A percentile compares a stretch with the other conserved stretches of the same genome.
Conservation (phyloP, 2,329 filamentous ascomycete species). For the Pyrenochaeta sp. region DNA sequence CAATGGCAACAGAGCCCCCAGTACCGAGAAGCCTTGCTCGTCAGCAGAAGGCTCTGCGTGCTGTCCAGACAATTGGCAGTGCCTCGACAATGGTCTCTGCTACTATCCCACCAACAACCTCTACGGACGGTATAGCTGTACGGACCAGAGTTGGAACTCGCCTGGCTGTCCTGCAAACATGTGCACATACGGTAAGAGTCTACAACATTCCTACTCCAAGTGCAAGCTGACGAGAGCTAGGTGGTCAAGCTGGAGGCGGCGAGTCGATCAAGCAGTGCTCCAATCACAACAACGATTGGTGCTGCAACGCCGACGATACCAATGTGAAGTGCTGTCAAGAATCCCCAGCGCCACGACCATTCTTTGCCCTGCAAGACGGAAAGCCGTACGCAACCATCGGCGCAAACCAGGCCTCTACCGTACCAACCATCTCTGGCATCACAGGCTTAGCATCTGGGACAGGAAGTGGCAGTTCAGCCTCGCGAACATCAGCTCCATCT, state of each 20-base stretch:
- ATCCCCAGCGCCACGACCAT: slow-evolving; percentile 38
- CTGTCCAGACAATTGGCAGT: slow-evolving; percentile 48
- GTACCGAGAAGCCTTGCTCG: slow-evolving; percentile 45
- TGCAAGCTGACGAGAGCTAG: slow-evolving; percentile 19
- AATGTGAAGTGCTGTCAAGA: slow-evolving; percentile 46
- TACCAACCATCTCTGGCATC: slow-evolving; percentile 33
- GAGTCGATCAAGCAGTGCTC: slow-evolving; percentile 45
- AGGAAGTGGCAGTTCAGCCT: slow-evolving; percentile 14
- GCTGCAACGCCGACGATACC: slow-evolving; percentile 41
- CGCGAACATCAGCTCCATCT: slow-evolving; percentile 19
- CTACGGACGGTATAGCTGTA: slow-evolving; percentile 47
- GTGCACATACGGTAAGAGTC: slow-evolving; percentile 43
- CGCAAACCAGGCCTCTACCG: slow-evolving; percentile 24
- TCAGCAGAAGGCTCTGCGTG: slow-evolving; percentile 44
- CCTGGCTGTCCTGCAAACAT: slow-evolving; percentile 43
- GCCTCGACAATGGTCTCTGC: slow-evolving; percentile 50
- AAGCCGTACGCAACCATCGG: slow-evolving; percentile 44
- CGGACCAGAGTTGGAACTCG: slow-evolving; percentile 44
- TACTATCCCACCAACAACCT: slow-evolving; percentile 35
- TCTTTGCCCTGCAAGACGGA: slow-evolving; percentile 44
- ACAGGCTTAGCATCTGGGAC: slow-evolving; percentile 34
- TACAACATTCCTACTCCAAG: no score
- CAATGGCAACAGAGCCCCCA: slow-evolving; percentile 36
- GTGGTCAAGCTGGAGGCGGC: slow-evolving; percentile 32
- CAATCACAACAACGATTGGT: slow-evolving; percentile 45